phyloP scores from a whole-genome alignment of 768 basidiomycete species.

The Tulasnella sp. region DNA sequence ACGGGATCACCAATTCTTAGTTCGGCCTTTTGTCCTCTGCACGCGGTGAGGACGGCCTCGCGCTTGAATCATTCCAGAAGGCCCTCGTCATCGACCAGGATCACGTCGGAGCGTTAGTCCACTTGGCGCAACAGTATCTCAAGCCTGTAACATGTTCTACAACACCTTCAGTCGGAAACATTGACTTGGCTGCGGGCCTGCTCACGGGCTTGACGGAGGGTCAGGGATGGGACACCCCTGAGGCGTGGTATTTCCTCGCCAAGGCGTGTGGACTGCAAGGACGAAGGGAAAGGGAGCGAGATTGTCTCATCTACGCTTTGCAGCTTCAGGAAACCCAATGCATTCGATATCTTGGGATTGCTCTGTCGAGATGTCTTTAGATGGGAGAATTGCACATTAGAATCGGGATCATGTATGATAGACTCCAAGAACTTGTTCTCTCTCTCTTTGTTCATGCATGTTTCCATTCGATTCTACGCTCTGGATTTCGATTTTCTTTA shows the following conservation, averaged over 20 bases:
- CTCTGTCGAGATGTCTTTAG: slow-evolving; percentile 24
- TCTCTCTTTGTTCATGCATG: too few species aligned
- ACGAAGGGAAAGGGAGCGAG: slow-evolving; percentile 56
- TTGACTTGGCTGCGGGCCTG: slow-evolving; percentile 75
- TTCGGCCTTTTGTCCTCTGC: slow-evolving; percentile 64
- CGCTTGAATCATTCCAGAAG: slow-evolving; percentile 70
- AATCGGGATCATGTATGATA: too few species aligned
- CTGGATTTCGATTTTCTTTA: too few species aligned
- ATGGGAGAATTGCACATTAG: not conserved
- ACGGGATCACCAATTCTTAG: slow-evolving; percentile 29
- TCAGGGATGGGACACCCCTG: slow-evolving; percentile 79
- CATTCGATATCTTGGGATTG: slow-evolving; percentile 24
- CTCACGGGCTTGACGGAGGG: slow-evolving; percentile 67
- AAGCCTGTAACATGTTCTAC: slow-evolving; percentile 25
- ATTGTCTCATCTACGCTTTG: slow-evolving; percentile 63
- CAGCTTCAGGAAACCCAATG: slow-evolving; percentile 29
- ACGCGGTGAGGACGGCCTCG: slow-evolving; percentile 43
- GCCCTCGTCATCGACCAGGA: slow-evolving; percentile 79
- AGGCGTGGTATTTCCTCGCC: slow-evolving; percentile 90
- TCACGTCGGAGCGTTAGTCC: slow-evolving; percentile 64
- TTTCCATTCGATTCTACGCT: too few species aligned
- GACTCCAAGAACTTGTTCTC: too few species aligned
- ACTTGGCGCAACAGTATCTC: slow-evolving; percentile 69
- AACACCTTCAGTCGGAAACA: slow-evolving; percentile 20
- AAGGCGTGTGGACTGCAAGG: slow-evolving; percentile 69